These are phyloP conservation scores for Ammopiptanthus mongolicus DNA, from an alignment of 306 rosid species.

Conservation along the genomic window DNA sequence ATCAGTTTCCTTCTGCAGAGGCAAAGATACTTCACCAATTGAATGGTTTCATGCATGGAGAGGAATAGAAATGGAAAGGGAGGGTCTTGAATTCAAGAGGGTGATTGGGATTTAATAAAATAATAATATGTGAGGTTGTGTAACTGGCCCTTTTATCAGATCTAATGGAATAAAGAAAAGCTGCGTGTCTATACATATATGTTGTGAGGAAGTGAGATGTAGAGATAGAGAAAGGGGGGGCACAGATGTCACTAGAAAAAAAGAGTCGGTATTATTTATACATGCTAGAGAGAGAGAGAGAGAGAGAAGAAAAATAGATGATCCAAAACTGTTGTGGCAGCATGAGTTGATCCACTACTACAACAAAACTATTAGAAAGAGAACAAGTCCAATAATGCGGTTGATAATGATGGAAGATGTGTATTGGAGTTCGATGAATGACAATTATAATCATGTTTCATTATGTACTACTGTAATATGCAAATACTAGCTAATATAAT, in stretches of 20 bases:
- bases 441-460: not conserved
- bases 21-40: constrained; percentile 46
- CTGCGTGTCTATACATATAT: constrained; percentile 9
- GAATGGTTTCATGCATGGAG: constrained; percentile 69
- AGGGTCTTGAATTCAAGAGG: constrained; percentile 43
- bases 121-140: constrained; percentile 27
- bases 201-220: constrained; percentile 15
- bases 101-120: constrained; percentile 31
- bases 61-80: constrained; percentile 28
- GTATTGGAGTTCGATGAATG: constrained; percentile 25
- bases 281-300: not conserved
- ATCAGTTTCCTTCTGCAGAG: constrained; percentile 54
- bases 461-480: not conserved
- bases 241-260: constrained; percentile 32
- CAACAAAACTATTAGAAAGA: constrained; percentile 24
- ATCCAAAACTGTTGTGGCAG: constrained; percentile 49
- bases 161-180: constrained; percentile 55
- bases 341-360: constrained; percentile 31
- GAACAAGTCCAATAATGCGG: constrained; percentile 15
- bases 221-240: constrained; percentile 31
- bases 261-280: constrained; percentile 29
- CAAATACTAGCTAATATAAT: not conserved
- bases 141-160: constrained; percentile 33
- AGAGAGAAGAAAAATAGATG: constrained; percentile 18
- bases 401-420: constrained; percentile 27